A percentile compares a stretch with the other conserved stretches of the same genome.
Conservation (phyloP, 176 grass and related monocot genomes). For the Pontederia crassipes region DNA sequence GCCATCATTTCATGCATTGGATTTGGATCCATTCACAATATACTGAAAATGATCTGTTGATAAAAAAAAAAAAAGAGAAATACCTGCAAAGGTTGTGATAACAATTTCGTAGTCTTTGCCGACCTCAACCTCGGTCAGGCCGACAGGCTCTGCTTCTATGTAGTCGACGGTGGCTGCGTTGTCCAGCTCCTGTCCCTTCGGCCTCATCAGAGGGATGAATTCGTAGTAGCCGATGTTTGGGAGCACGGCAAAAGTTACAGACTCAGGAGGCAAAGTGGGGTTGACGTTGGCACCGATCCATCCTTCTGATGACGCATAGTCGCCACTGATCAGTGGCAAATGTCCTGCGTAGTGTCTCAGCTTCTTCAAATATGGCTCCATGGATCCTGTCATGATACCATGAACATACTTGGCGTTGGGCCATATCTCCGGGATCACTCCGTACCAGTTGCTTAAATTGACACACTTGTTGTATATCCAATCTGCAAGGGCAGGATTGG, state of each 20-base stretch:
- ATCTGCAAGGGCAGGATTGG: slow-evolving; percentile 64
- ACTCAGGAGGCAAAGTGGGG: slow-evolving; percentile 55
- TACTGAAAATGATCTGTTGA: too few relatives aligned
- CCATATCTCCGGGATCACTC: slow-evolving; percentile 79
- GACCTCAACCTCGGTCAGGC: slow-evolving; percentile 74
- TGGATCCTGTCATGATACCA: slow-evolving; percentile 96
- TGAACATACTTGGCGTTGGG: slow-evolving; percentile 87
- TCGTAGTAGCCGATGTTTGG: slow-evolving; percentile 83
- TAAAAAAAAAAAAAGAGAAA: background rate
- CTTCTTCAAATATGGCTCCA: slow-evolving; percentile 96
- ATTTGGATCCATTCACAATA: too few relatives aligned
- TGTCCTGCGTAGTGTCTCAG: slow-evolving; percentile 78
- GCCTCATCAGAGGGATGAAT: slow-evolving; percentile 82
- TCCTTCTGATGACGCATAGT: slow-evolving; percentile 91
- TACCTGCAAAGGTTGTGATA: slow-evolving; percentile 80
- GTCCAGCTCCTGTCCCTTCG: slow-evolving; percentile 48
- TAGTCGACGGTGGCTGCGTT: slow-evolving; percentile 46
- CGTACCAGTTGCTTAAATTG: slow-evolving; percentile 82
- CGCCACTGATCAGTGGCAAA: slow-evolving; percentile 74
- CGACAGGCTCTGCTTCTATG: slow-evolving; percentile 72
- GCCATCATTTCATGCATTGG: too few relatives aligned
- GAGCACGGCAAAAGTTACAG: slow-evolving; percentile 59
- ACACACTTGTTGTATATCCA: slow-evolving; percentile 50
- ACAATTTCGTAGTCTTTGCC: slow-evolving; percentile 85
- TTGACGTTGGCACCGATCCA: slow-evolving; percentile 89